Base-by-base conservation (phyloP, 2,329 filamentous ascomycete species). In the Pestalotiopsis sp. region DNA sequence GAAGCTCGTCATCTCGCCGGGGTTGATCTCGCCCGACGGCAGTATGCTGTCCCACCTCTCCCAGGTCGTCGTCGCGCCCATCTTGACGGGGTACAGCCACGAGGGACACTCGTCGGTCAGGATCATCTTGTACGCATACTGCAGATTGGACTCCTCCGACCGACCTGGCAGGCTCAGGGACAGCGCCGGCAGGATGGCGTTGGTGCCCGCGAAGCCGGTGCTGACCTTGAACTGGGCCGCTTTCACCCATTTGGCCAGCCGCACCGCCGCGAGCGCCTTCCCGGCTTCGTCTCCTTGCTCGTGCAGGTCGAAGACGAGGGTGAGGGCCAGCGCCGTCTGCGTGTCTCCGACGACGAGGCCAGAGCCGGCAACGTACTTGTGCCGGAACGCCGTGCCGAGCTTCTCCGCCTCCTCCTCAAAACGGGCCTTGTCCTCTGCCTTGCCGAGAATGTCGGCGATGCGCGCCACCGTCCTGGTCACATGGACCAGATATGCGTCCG, bases 21-120 rank as follows among this genome's bases (percentile, higher is more conserved):
- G 75, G 65, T 81, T 81, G 27, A 81, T 74, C 1, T 62, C 72
- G 0, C 77, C 79, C 63, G 80, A 73, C 0, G 77, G 76, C 13
- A 80, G 69, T 68, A 82, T 74, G 23, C 74, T 76, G 64, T 82
- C 77, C 80, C 80, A 81, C 7, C 80, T 75, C 71, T 82, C 79
- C 79, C 79, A 82, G 3, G 78, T 76, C 0, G 79, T 81, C 1
- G 80, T 82, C 1, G 76, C 79, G 41, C 76, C 77, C 77, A 80
- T 80, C 13, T 72, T 75, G 27, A 82, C 74, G 6, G 76, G 77
- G 57, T 81, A 81, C 12, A 82, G 71, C 80, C 80, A 81, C 1
- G 73, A 76, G 0, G 80, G 79, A 14, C 75, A 76, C 20, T 71
- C 67, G 13, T 75, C 75, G 64, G 79, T 73, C 7, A 79, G 71